Base-by-base conservation (phyloP, 768 basidiomycete species). In the Cantharellus anzutake region DNA sequence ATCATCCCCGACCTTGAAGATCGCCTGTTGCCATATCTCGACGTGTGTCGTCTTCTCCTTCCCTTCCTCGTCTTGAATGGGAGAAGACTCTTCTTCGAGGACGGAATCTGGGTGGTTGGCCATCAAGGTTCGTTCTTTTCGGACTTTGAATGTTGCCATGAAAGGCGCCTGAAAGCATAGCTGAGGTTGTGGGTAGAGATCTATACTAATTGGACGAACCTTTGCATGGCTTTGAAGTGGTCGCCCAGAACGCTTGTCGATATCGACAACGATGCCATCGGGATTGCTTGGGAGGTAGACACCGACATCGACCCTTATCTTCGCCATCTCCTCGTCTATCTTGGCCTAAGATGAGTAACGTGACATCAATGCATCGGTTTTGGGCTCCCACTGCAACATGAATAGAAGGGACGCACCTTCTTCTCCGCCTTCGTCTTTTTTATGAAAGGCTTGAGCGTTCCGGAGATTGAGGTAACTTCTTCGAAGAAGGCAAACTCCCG, bases 1-100 rank as follows among this genome's bases (percentile, higher is more conserved):
- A 68, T 99, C 96, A 68, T 99, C 96, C 59, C 96, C 96, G 60
- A 99, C 96, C 75, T 99, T 99, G 82, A 99, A 99, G 63, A 99
- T 99, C 0, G 96, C 96, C 64, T 90, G 84, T 62, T 94, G 90
- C 93, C 90, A 97, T 52, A 93, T 83, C 62, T 97, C 91, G 67
- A 85, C 88, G 65, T 83, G 77, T 51, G 69, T 64, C 16, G 64
- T 64, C 51, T 71, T 81, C 66, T 82, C 80, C 39, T 74, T 68
- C 3, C 77, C 65, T 2, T 59, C 62, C 5, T 59, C 60, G 20
- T 67, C 62, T 29, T 63, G 57, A 11, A 55, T 37, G 7, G 38
- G 11, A 11, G 11, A 7, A 37, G 14, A 11, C 11, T 55, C 52
- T 20, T 64, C 80, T 37, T 83, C 78, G 57, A 89, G 68, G 37